Evolutionary conservation across 805 yeast species (phyloP).

Genomic region (Brettanomyces naardenensis): DNA sequence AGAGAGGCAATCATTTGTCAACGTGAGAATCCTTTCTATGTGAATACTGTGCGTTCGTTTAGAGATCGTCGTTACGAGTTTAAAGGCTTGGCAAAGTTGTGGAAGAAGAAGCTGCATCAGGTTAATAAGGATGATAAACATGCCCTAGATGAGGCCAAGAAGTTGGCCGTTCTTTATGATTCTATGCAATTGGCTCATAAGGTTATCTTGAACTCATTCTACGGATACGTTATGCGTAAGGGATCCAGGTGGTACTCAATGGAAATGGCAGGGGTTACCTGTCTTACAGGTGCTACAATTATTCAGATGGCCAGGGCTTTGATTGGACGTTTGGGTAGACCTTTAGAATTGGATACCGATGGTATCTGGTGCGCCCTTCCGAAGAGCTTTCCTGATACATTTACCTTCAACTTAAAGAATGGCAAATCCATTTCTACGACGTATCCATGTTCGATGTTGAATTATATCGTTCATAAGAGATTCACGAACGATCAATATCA

Average conservation of each 20-base stretch:
- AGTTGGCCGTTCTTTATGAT: conserved; percentile 90
- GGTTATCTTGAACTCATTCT: conserved; percentile 91
- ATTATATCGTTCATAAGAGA: conserved; percentile 81
- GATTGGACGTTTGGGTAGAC: conserved; percentile 91
- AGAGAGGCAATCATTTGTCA: conserved; percentile 95
- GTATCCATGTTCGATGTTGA: conserved; percentile 94
- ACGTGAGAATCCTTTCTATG: conserved; percentile 95
- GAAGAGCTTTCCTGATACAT: conserved; percentile 86
- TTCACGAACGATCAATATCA: conserved; percentile 96
- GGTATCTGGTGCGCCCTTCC: conserved; percentile 99
- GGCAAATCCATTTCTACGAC: conserved; percentile 76
- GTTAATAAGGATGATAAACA: conserved; percentile 47
- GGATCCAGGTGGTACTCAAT: conserved; percentile 99
- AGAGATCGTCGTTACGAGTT: conserved; percentile 95
- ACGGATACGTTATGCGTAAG: conserved; percentile 98
- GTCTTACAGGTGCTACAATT: conserved; percentile 95
- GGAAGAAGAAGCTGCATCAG: conserved; percentile 75
- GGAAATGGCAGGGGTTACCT: conserved; percentile 99
- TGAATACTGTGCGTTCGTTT: conserved; percentile 86
- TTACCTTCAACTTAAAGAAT: conserved; percentile 55
- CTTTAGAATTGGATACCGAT: conserved; percentile 94
- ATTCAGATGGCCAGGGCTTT: conserved; percentile 93
- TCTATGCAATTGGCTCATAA: conserved; percentile 95
- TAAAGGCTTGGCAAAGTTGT: conserved; percentile 85
- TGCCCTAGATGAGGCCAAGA: conserved; percentile 80